Base-by-base conservation (phyloP, 176 grass and related monocot species). In the Alopecurus myosuroides region DNA sequence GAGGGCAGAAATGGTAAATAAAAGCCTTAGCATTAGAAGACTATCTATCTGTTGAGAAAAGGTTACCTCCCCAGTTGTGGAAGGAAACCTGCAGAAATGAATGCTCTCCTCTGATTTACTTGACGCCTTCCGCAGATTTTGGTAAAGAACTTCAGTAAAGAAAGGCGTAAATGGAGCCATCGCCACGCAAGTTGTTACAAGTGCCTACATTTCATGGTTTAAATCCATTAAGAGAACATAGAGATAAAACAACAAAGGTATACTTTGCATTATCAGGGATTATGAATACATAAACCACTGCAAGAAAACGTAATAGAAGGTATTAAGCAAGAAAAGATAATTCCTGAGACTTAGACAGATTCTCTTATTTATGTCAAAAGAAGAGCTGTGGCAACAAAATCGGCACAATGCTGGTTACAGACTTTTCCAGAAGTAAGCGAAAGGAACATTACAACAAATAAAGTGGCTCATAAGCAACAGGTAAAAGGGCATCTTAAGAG, bases 151-250 rank as follows among this genome's bases (percentile, higher is more conserved):
- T 86, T 99, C 97, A 20, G 93, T 99, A 78, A 99, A 99, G 89
- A 99, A 99, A 20, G 97, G 97, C 11, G 97, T 99, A 84, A 99
- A 99, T 79, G 97, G 97, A 57, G 97, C 94, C 97, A 99, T 99
- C 39, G 76, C 88, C 86, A 90, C 86, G 39, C 93, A 99, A 76
- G 93, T 92, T 50, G 97, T 96, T 68, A 96, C 84, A 88, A 99
- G 97, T 79, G 93, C 94, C 97, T 99, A 66, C 26, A 84, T 65
- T 77, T 82, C 85, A 80, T 86, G 58, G 81, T 72, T 19, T 46
- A 63, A 74, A 70, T 48, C 11, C 33, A 20, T 74, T 67, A 55
- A n/a, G n/a, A n/a, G n/a, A n/a, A n/a, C n/a, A n/a, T 20, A 70
- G 19, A 76, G 23, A 84, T 71, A n/a, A n/a, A n/a, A n/a, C n/a